phyloP scores from a whole-genome alignment of 2,329 filamentous ascomycete species.

The Diaporthe capsici region DNA sequence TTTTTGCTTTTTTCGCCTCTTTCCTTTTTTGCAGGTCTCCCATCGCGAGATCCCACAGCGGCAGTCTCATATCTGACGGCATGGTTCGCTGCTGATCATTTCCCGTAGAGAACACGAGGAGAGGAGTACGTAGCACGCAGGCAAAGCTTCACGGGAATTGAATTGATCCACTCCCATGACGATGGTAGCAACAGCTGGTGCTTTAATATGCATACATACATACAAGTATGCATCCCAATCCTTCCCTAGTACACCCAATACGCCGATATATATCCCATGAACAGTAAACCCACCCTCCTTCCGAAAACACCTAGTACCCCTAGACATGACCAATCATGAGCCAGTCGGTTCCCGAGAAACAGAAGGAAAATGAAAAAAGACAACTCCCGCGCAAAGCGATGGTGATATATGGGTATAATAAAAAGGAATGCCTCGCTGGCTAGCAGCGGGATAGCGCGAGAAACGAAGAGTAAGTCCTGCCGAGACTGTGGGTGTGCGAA shows the following conservation, averaged over 20 bases:
- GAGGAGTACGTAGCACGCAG: not conserved
- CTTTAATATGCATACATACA: slow-evolving; percentile 15
- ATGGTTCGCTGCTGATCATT: slow-evolving; percentile 24
- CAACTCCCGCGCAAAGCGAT: slow-evolving; percentile 39
- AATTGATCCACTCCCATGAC: slow-evolving; percentile 9
- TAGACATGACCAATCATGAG: not conserved
- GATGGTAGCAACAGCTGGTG: slow-evolving; percentile 2
- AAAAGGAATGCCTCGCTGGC: slow-evolving; percentile 29
- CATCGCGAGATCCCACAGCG: not conserved
- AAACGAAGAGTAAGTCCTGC: slow-evolving; percentile 3
- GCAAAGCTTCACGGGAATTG: slow-evolving; percentile 15
- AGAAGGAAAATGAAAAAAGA: not conserved
- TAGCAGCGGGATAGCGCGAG: slow-evolving; percentile 33
- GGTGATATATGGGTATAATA: slow-evolving; percentile 38
- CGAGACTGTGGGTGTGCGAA: slow-evolving; percentile 8
- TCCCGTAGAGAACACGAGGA: not conserved
- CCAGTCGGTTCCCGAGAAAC: slow-evolving; percentile 1
- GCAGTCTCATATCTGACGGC: not conserved
- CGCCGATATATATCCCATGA: slow-evolving; percentile 23
- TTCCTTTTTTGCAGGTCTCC: not conserved
- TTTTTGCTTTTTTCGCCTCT: not conserved
- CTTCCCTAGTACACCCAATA: not conserved
- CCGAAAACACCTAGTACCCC: slow-evolving; percentile 2
- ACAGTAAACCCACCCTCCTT: not conserved
- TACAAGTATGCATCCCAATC: not conserved